phyloP scores from a whole-genome alignment of 106 monocot genomes.

The Narthecium ossifragum region DNA sequence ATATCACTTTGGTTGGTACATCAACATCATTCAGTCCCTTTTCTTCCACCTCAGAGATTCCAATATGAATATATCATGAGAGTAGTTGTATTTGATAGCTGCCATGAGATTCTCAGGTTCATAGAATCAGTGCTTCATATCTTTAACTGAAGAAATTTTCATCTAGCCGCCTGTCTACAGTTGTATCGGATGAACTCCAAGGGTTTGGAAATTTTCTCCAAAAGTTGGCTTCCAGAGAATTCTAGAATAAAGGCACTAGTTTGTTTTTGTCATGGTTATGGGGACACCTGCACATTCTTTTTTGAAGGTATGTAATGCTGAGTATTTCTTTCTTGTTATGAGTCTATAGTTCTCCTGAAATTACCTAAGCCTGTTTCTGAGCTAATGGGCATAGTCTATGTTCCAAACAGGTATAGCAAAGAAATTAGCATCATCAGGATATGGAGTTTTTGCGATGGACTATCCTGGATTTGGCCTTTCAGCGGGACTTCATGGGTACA shows the following conservation, averaged over 20 bases:
- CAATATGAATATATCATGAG: too few species aligned
- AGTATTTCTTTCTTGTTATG: background rate
- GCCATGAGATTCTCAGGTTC: too few species aligned
- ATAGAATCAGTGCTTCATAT: too few species aligned
- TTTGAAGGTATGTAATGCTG: slow-evolving; percentile 59
- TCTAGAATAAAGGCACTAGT: slow-evolving; percentile 64
- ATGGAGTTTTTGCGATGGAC: slow-evolving; percentile 95
- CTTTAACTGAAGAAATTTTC: too few species aligned
- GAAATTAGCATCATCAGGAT: slow-evolving; percentile 80
- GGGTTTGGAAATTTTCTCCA: slow-evolving; percentile 79
- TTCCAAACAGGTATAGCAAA: slow-evolving; percentile 61
- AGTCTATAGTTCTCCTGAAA: background rate
- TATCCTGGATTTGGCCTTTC: slow-evolving; percentile 96
- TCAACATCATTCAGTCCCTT: too few species aligned
- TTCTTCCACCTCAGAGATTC: too few species aligned
- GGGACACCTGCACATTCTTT: slow-evolving; percentile 98
- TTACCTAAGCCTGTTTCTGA: too few species aligned
- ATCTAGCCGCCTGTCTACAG: too few species aligned
- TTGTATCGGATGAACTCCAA: slow-evolving; percentile 67
- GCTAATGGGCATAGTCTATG: too few species aligned
- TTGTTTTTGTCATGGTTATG: slow-evolving; percentile 94
- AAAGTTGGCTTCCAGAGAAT: slow-evolving; percentile 74
- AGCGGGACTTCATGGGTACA: slow-evolving; percentile 94
- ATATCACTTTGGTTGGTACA: too few species aligned
- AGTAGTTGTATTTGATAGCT: too few species aligned